Evolutionary conservation across 164 flowering plant species (phyloP).

Genomic region (Stephania yunnanensis): DNA sequence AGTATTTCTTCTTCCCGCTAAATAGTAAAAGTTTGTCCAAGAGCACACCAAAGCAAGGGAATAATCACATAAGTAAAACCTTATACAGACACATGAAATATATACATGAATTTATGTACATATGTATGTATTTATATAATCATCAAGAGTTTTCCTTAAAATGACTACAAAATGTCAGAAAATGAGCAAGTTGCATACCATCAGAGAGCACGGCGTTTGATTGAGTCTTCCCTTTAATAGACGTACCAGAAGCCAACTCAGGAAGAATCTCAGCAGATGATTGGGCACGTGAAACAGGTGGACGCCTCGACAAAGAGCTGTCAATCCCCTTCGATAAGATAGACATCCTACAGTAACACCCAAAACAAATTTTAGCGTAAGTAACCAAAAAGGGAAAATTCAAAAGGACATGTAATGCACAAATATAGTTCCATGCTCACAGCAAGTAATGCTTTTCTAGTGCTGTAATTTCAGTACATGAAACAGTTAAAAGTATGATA

Average conservation of each 20-base stretch:
- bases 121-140: too few relatives aligned
- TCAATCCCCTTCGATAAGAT: conserved; percentile 39
- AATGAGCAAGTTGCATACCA: conserved; percentile 26
- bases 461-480: not conserved
- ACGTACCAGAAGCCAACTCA: conserved; percentile 34
- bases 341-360: conserved; percentile 29
- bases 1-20: conserved; percentile 32
- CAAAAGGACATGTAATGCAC: not conserved
- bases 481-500: not conserved
- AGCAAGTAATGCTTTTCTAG: not conserved
- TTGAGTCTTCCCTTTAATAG: conserved; percentile 27
- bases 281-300: conserved; percentile 44
- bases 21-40: conserved; percentile 1
- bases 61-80: not conserved
- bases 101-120: too few relatives aligned
- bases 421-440: not conserved
- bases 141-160: not conserved
- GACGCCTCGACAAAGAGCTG: conserved; percentile 43
- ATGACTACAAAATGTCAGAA: not conserved
- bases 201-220: conserved; percentile 23
- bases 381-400: not conserved
- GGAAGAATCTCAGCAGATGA: conserved; percentile 58
- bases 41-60: not conserved
- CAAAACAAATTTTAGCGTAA: not conserved
- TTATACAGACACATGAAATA: too few relatives aligned